A percentile compares a stretch with the other conserved stretches of the same genome.
Evolutionary conservation across 192 early-diverging fungal species (phyloP).

Genomic region (Coemansia sp.): DNA sequence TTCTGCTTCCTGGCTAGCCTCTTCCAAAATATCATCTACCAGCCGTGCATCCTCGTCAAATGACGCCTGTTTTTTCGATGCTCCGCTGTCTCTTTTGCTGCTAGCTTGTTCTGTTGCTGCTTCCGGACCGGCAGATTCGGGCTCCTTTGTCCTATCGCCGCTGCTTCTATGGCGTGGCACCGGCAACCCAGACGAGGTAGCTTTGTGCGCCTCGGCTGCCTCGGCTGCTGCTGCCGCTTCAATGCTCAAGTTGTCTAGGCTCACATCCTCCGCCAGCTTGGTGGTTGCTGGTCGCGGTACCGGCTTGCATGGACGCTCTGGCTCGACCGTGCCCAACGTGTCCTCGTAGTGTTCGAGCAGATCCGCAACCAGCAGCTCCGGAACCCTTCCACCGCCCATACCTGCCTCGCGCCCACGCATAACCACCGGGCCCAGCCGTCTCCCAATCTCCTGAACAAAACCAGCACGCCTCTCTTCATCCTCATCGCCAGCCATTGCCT

Average conservation of each 20-base stretch:
- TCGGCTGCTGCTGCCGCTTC: slow-evolving; percentile 8
- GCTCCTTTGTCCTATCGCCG: background rate
- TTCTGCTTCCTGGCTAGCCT: slow-evolving; percentile 6
- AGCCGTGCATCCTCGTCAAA: slow-evolving; percentile 40
- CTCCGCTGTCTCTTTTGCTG: slow-evolving; percentile 5
- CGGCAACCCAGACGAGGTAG: background rate
- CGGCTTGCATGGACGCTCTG: slow-evolving; percentile 30
- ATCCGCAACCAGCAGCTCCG: slow-evolving; percentile 33
- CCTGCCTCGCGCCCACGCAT: slow-evolving; percentile 47
- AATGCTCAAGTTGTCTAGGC: background rate
- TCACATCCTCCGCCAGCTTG: background rate
- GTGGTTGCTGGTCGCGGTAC: slow-evolving; percentile 24
- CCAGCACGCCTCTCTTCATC: slow-evolving; percentile 11
- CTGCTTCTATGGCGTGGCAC: background rate
- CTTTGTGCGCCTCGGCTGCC: background rate
- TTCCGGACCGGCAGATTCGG: slow-evolving; percentile 12
- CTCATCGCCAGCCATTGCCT: slow-evolving; percentile 19
- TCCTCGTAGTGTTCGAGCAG: slow-evolving; percentile 50
- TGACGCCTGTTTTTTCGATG: slow-evolving; percentile 15
- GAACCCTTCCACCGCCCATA: slow-evolving; percentile 35
- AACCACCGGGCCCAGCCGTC: slow-evolving; percentile 47
- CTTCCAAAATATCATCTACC: slow-evolving; percentile 37
- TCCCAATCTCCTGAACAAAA: slow-evolving; percentile 33
- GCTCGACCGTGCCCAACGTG: slow-evolving; percentile 24
- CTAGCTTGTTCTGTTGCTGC: background rate